phyloP scores from a whole-genome alignment of 192 early-diverging fungal species.

The Spizellomyces punctatus region DNA sequence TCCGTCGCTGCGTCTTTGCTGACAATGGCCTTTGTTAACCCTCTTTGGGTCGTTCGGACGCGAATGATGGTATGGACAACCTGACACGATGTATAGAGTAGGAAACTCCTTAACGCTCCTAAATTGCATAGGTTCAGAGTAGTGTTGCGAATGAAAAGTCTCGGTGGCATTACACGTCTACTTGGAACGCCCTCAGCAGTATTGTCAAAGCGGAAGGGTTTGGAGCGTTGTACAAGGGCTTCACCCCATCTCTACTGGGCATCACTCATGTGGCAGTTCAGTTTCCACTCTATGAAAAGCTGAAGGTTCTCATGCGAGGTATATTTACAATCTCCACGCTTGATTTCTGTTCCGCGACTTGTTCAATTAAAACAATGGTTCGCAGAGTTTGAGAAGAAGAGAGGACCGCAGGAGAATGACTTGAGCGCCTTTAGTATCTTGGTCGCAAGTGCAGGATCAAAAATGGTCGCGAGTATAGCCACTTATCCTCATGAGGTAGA shows the following conservation, averaged over 20 bases:
- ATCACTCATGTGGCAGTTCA: constrained; percentile 91
- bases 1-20: constrained; percentile 83
- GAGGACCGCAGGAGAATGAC: constrained; percentile 11
- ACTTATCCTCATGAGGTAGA: constrained; percentile 95
- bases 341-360: neutral
- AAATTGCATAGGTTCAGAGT: neutral
- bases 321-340: constrained; percentile 2
- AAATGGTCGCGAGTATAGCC: constrained; percentile 83
- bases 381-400: constrained; percentile 10
- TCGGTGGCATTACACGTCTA: constrained; percentile 73
- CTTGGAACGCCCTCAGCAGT: constrained; percentile 74
- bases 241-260: constrained; percentile 88
- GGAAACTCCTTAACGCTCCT: neutral
- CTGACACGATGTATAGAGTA: neutral
- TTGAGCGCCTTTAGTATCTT: constrained; percentile 65
- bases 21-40: constrained; percentile 79
- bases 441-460: constrained; percentile 78
- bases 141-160: constrained; percentile 1
- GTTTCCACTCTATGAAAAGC: constrained; percentile 93
- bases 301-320: constrained; percentile 60
- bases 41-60: constrained; percentile 91
- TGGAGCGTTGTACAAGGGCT: constrained; percentile 87
- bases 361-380: neutral
- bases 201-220: constrained; percentile 79
- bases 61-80: constrained; percentile 70